Evolutionary conservation across 306 rosid genomes (phyloP), one percentile per base, ranked within the genome.

Genomic region (Comarum palustre): DNA sequence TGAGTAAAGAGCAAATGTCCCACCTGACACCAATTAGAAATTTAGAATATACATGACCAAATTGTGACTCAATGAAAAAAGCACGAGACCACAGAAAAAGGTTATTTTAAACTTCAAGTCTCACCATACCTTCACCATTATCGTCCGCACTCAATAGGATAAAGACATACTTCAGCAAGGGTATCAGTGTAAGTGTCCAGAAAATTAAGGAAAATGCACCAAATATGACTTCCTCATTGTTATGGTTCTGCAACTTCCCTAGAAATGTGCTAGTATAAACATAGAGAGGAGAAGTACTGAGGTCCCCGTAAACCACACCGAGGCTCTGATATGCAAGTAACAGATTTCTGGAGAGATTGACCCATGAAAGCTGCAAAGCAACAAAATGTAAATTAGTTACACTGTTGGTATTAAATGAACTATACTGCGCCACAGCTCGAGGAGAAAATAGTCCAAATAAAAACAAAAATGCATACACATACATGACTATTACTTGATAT

Each of bases 231-330:
- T 87, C 97, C 80, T 91, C 92, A 50, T 79, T 86, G 6, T 46
- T 74, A 73, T 86, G 79, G 5, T 77, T 59, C 59, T 41, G 74
- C 57, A 87, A 80, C 69, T 88, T 86, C 62, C 90, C 96, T 20
- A 41, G 9, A 74, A 88, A 89, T 51, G 83, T 87, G 88, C 97
- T 89, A 5, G 85, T 73, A 60, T 80, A 91, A 68, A 89, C 96
- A 71, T 91, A 91, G 34, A 91, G 96, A 42, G 97, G 97, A 34
- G 97, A 91, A 74, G 97, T 91, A 71, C 96, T 83, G 74, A 91
- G 86, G 80, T 91, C 97, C 66, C 97, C 96, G 51, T 91, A 91
- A 57, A 91, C 96, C 19, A 91, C 96, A 17, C 97, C 97, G 71
- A 89, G 87, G 84, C 97, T 91, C 84, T 91, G 97, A 81, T 87